Evolutionary conservation across 306 rosid species (phyloP).

Genomic region (Urtica urens): DNA sequence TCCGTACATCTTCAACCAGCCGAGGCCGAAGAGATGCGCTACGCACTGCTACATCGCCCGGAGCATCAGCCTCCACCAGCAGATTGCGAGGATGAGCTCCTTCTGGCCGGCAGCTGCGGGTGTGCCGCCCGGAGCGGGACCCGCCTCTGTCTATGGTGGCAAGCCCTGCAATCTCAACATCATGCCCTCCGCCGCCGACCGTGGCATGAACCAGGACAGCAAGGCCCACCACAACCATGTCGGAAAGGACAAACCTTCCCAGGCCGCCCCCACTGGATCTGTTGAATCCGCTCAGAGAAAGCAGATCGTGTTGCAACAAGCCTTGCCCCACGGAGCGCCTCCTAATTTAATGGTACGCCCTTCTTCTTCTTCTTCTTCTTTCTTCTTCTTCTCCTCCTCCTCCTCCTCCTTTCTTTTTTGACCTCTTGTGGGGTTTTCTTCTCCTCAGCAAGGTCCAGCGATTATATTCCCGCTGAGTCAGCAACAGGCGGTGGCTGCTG

Average conservation of each 20-base stretch:
- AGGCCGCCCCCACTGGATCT: constrained; percentile 29
- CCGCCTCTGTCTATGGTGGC: constrained; percentile 63
- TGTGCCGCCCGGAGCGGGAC: constrained; percentile 52
- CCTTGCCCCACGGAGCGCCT: constrained; percentile 77
- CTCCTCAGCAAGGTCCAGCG: constrained; percentile 72
- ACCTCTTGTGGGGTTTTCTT: background rate
- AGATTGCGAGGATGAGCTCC: constrained; percentile 70
- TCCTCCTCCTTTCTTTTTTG: background rate
- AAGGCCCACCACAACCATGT: constrained; percentile 40
- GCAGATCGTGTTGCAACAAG: constrained; percentile 71
- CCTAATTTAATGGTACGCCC: constrained; percentile 64
- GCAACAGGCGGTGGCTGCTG: constrained; percentile 76
- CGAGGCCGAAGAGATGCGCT: constrained; percentile 84
- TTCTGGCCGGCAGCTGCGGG: constrained; percentile 91
- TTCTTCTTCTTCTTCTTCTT: background rate
- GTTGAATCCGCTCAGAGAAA: constrained; percentile 62
- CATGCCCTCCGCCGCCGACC: constrained; percentile 53
- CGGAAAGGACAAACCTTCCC: constrained; percentile 64
- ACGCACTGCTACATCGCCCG: constrained; percentile 94
- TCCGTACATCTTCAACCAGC: constrained; percentile 57
- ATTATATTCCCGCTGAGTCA: constrained; percentile 80
- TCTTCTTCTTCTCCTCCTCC: background rate
- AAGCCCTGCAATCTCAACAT: constrained; percentile 54
- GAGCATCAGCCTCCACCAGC: constrained; percentile 60
- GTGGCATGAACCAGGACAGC: constrained; percentile 64